phyloP scores from a whole-genome alignment of 2,329 filamentous ascomycete genomes.

The Fusarium heterosporum region DNA sequence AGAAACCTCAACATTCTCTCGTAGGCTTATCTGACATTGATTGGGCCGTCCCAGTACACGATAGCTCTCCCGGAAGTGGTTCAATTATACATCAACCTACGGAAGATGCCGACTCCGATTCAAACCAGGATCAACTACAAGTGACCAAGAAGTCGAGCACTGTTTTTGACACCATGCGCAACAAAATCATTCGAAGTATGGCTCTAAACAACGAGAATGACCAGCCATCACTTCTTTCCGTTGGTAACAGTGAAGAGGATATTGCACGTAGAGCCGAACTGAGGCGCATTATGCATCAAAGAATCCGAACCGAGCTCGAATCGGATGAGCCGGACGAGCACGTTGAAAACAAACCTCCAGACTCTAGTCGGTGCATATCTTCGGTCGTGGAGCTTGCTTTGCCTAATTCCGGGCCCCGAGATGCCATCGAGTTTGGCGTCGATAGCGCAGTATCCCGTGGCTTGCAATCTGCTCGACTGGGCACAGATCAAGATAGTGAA shows the following conservation, averaged over 20 bases:
- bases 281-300: conserved; percentile 64
- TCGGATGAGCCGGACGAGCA: conserved; percentile 57
- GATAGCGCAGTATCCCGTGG: conserved; percentile 14
- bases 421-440: conserved; percentile 61
- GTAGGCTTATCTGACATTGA: conserved; percentile 31
- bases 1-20: conserved; percentile 1
- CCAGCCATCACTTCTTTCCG: conserved; percentile 55
- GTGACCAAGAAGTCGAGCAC: conserved; percentile 51
- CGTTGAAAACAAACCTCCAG: conserved; percentile 44
- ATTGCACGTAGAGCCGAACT: conserved; percentile 67
- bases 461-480: background rate
- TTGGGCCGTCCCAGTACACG: conserved; percentile 19
- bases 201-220: conserved; percentile 58
- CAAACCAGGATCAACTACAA: conserved; percentile 50
- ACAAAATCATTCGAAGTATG: conserved; percentile 59
- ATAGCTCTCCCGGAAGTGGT: conserved; percentile 1
- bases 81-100: conserved; percentile 46
- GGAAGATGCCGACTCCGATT: conserved; percentile 55
- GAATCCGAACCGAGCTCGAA: conserved; percentile 69
- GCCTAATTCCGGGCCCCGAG: conserved; percentile 58
- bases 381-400: conserved; percentile 47
- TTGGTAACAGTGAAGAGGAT: conserved; percentile 64
- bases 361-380: conserved; percentile 43
- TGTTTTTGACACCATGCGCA: conserved; percentile 59
- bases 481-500: conserved; percentile 6